Conservation (phyloP, 805 yeast species). For the Schizosaccharomyces pombe region ASM294v3 CU329670.1:4968501-4969000, state of each 20-base stretch:
- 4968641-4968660: no score
- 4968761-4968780: constrained; percentile 52
- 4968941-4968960: not conserved
- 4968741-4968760: not conserved
- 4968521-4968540: not conserved
- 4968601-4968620: no score
- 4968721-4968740: no score
- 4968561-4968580: no score
- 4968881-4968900: not conserved
- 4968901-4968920: not conserved
- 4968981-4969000: not conserved
- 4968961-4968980: not conserved
- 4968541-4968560: no score
- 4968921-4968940: not conserved
- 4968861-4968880: not conserved
- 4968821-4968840: constrained; percentile 19
- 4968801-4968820: constrained; percentile 39
- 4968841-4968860: not conserved
- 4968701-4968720: no score
- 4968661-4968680: no score
- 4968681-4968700: no score
- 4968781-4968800: constrained; percentile 42
- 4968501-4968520: not conserved
- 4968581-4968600: no score
- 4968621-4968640: no score